phyloP scores from a whole-genome alignment of 352 stramenopile genomes.

The Pythium sp. region DNA sequence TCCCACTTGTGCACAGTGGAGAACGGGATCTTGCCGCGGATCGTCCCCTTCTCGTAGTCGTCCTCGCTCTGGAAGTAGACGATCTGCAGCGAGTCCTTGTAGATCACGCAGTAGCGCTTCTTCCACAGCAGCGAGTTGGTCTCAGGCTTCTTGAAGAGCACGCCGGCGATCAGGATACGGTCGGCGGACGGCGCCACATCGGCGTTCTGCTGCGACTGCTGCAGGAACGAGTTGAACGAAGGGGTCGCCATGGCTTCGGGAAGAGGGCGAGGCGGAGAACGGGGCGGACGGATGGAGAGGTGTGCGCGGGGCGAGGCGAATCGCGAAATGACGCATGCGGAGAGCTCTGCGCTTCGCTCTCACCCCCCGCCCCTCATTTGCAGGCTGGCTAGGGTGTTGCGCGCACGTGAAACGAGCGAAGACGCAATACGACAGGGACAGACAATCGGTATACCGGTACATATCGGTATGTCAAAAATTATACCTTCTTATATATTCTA shows the following conservation, averaged over 20 bases:
- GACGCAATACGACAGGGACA: background rate
- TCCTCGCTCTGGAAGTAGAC: slow-evolving; percentile 75
- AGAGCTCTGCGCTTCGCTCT: background rate
- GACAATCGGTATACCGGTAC: background rate
- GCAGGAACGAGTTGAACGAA: slow-evolving; percentile 57
- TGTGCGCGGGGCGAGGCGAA: slow-evolving; percentile 16
- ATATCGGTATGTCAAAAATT: background rate
- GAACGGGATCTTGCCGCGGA: slow-evolving; percentile 84
- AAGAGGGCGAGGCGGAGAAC: background rate
- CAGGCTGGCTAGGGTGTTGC: background rate
- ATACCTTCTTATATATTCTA: too few species aligned
- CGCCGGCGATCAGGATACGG: slow-evolving; percentile 57
- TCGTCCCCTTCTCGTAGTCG: slow-evolving; percentile 67
- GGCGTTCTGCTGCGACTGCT: slow-evolving; percentile 43
- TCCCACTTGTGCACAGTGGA: slow-evolving; percentile 80
- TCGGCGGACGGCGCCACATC: slow-evolving; percentile 19
- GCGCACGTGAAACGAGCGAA: background rate
- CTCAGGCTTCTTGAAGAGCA: slow-evolving; percentile 83
- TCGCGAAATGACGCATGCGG: slow-evolving; percentile 17
- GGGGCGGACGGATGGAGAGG: background rate
- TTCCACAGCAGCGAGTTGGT: slow-evolving; percentile 86
- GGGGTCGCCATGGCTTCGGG: slow-evolving; percentile 15
- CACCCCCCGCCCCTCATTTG: background rate
- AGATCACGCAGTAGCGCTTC: slow-evolving; percentile 85
- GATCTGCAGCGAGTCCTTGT: slow-evolving; percentile 67